Evolutionary conservation across 2,329 filamentous ascomycete genomes (phyloP).

Genomic region (Exophiala bonariae): DNA sequence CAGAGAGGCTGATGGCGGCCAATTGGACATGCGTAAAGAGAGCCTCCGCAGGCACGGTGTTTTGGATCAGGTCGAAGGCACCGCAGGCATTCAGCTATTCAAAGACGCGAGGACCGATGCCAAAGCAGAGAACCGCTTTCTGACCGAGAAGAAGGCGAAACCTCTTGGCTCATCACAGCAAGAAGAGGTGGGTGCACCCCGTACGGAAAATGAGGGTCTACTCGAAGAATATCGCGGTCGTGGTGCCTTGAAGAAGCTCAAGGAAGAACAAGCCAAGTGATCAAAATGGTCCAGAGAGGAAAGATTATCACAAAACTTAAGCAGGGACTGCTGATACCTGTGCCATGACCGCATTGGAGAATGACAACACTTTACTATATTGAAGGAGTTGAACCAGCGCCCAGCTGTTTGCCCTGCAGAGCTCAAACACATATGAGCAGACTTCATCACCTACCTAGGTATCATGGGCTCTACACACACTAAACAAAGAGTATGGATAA

Average conservation of each 20-base stretch:
- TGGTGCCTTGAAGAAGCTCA: conserved; percentile 24
- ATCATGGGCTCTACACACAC: too few species aligned
- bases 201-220: conserved; percentile 30
- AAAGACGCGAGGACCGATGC: conserved; percentile 19
- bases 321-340: too few species aligned
- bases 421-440: too few species aligned
- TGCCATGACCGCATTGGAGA: too few species aligned
- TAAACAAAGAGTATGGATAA: too few species aligned
- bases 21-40: conserved; percentile 30
- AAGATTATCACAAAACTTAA: too few species aligned
- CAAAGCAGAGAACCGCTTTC: conserved; percentile 20
- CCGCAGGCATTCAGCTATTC: conserved; percentile 24
- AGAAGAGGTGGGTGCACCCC: conserved; percentile 22
- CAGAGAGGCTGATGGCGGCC: conserved; percentile 33
- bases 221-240: conserved; percentile 25
- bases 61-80: conserved; percentile 26
- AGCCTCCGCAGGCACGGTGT: conserved; percentile 28
- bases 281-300: too few species aligned
- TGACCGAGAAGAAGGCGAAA: conserved; percentile 22
- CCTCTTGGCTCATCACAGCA: conserved; percentile 14
- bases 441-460: too few species aligned
- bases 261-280: conserved; percentile 14
- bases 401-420: too few species aligned
- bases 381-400: too few species aligned
- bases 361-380: too few species aligned